Percentiles rank a stretch among this genome's conserved stretches.
Conservation (phyloP, 345 rosid genomes). For the Atalantia buxifolia region DNA sequence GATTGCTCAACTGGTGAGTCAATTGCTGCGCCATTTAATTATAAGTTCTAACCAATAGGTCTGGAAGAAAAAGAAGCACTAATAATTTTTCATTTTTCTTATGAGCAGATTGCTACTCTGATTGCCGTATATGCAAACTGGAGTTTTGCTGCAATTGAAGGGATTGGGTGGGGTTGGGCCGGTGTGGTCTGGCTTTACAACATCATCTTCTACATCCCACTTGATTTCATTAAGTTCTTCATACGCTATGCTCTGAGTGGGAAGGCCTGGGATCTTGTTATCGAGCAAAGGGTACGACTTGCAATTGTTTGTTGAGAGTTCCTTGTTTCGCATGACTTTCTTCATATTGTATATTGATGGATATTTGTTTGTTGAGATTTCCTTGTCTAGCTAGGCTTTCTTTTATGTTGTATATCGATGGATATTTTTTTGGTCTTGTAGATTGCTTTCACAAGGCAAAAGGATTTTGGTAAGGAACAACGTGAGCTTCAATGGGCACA, state of each 20-base stretch:
- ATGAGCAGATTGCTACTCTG: slow-evolving; percentile 79
- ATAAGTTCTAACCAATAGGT: background rate
- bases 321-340: background rate
- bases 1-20: slow-evolving; percentile 87
- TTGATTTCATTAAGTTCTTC: slow-evolving; percentile 88
- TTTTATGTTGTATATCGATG: background rate
- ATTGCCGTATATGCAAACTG: slow-evolving; percentile 95
- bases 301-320: background rate
- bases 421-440: slow-evolving; percentile 24
- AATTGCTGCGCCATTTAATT: slow-evolving; percentile 9
- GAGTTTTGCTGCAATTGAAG: slow-evolving; percentile 95
- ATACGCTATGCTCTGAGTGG: slow-evolving; percentile 92
- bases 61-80: background rate
- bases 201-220: slow-evolving; percentile 79
- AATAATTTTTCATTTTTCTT: background rate
- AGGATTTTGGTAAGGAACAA: slow-evolving; percentile 95
- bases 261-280: slow-evolving; percentile 98
- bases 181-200: slow-evolving; percentile 98
- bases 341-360: background rate
- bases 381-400: background rate
- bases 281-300: slow-evolving; percentile 88
- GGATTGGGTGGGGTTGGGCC: slow-evolving; percentile 99
- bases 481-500: slow-evolving; percentile 99
- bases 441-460: slow-evolving; percentile 98
- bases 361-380: background rate